A percentile compares a stretch with the other conserved stretches of the same genome.
Conservation (phyloP, 2,329 filamentous ascomycete genomes). For the Microsporum canis region DNA sequence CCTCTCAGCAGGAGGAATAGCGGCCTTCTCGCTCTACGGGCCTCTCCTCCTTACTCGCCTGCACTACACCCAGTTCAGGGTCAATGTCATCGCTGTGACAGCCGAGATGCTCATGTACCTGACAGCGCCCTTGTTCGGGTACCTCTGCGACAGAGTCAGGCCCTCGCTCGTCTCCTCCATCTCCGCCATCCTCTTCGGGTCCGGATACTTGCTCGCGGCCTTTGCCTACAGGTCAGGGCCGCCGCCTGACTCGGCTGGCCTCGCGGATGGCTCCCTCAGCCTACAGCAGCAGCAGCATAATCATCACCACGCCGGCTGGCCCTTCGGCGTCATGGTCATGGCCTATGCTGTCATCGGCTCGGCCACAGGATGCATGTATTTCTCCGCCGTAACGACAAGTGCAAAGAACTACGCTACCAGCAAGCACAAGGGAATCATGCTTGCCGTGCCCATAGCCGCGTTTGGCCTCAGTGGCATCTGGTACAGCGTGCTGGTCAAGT, state of each 20-base stretch:
- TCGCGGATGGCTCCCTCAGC: neutral
- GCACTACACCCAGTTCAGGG: constrained; percentile 79
- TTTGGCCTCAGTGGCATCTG: constrained; percentile 94
- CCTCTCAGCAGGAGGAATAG: constrained; percentile 81
- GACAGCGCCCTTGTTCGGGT: constrained; percentile 80
- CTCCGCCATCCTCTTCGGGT: constrained; percentile 61
- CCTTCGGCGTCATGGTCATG: constrained; percentile 71
- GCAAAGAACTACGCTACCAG: constrained; percentile 96
- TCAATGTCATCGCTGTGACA: constrained; percentile 79
- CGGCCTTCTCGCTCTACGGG: constrained; percentile 87
- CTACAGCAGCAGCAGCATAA: too few relatives aligned
- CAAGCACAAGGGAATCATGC: constrained; percentile 73
- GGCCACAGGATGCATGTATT: constrained; percentile 79
- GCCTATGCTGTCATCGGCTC: constrained; percentile 74
- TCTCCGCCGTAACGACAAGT: constrained; percentile 82
- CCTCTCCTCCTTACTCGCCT: constrained; percentile 78
- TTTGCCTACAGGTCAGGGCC: constrained; percentile 57
- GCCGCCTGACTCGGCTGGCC: constrained; percentile 39
- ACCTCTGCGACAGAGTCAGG: constrained; percentile 79
- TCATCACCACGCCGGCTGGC: constrained; percentile 40
- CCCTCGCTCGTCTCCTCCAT: constrained; percentile 65
- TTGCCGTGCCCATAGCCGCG: constrained; percentile 81
- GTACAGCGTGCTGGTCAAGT: constrained; percentile 77
- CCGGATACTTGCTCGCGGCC: constrained; percentile 74
- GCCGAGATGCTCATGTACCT: constrained; percentile 84